Conservation (phyloP, 2,329 filamentous ascomycete species). For the Apiospora pterosperma region DNA sequence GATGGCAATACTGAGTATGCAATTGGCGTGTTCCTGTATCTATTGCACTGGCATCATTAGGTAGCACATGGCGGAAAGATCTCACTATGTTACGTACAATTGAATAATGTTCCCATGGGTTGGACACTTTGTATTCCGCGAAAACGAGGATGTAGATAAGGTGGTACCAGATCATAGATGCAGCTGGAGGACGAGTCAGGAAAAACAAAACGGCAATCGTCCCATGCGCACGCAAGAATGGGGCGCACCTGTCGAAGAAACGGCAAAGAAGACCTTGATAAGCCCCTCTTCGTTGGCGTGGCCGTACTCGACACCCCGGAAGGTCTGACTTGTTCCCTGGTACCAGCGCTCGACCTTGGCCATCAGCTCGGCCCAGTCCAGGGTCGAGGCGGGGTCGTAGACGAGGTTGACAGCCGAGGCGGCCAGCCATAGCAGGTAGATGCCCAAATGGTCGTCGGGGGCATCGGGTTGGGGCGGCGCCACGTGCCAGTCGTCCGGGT, state of each 20-base stretch:
- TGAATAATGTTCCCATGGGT: neutral
- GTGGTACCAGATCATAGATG: constrained; percentile 12
- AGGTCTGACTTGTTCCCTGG: neutral
- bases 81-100: neutral
- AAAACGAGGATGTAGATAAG: constrained; percentile 6
- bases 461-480: neutral
- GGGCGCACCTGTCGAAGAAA: constrained; percentile 6
- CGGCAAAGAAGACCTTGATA: constrained; percentile 6
- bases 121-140: constrained; percentile 1
- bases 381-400: neutral
- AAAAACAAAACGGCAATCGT: too few species aligned
- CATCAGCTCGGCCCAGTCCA: neutral
- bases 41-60: constrained; percentile 3
- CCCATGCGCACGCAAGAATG: neutral
- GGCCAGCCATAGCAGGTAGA: constrained; percentile 6
- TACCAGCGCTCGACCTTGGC: constrained; percentile 2
- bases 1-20: constrained; percentile 6
- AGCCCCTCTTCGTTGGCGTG: neutral
- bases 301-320: constrained; percentile 6
- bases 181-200: neutral
- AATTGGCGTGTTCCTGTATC: constrained; percentile 6
- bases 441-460: constrained; percentile 6
- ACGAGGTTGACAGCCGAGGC: constrained; percentile 3
- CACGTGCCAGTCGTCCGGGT: constrained; percentile 4
- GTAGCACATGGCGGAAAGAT: neutral